Evolutionary conservation across 345 rosid species (phyloP).

Genomic region (Isatis tinctoria): DNA sequence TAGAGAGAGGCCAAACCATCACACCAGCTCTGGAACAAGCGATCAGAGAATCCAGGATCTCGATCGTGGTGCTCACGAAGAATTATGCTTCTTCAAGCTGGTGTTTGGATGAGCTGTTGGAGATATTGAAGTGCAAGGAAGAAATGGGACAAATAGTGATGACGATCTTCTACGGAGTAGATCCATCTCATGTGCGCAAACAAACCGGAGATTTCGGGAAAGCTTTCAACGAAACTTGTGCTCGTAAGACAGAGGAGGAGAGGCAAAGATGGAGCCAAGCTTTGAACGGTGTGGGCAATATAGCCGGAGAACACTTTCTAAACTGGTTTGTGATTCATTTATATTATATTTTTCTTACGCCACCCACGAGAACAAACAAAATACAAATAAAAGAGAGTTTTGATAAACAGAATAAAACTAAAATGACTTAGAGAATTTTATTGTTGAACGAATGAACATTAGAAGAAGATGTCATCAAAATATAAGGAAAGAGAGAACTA

Average conservation of each 20-base stretch:
- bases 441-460: too few relatives aligned
- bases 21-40: too few relatives aligned
- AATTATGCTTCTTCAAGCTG: background rate
- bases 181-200: background rate
- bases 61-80: background rate
- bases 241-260: background rate
- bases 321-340: background rate
- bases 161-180: too few relatives aligned
- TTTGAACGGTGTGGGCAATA: background rate
- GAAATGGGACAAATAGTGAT: background rate
- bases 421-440: too few relatives aligned
- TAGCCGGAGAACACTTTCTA: background rate
- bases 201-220: background rate
- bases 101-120: background rate
- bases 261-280: background rate
- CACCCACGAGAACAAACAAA: too few relatives aligned
- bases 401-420: too few relatives aligned
- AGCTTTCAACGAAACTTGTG: background rate
- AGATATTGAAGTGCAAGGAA: background rate
- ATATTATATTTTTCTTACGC: too few relatives aligned
- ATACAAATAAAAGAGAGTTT: too few relatives aligned
- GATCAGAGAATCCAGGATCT: too few relatives aligned
- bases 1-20: too few relatives aligned
- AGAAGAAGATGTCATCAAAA: too few relatives aligned
- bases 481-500: too few relatives aligned